Base-by-base conservation (phyloP, 768 basidiomycete genomes). In the Termitomyces sp. region DNA sequence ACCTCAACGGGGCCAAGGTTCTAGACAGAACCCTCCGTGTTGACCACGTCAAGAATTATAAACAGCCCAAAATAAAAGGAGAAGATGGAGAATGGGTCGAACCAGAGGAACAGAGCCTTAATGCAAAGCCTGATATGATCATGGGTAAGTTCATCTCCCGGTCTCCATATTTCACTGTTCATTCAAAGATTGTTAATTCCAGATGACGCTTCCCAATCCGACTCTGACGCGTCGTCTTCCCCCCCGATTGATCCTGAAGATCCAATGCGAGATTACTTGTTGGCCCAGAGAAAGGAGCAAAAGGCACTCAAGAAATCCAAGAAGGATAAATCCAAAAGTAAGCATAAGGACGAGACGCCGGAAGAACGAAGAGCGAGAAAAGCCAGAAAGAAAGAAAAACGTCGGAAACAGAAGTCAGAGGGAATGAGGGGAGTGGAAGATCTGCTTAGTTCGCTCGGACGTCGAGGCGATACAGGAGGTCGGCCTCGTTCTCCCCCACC, bases 201-300 rank as follows among this genome's bases (percentile, higher is more conserved):
- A 84, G 90, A 81, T 39, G 84, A 77, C 22, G 83, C 73, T 45
- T 81, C 72, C 1, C 82, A 72, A 3, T 86, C 89, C 6, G 89
- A 90, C 38, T 88, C 88, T 4, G 88, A 89, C 2, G 87, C 77
- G 16, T 82, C 83, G 2, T 82, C 87, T 18, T 81, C 77, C 18
- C 82, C 87, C 32, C 80, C 84, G 9, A 90, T 97, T 59, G 96
- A 98, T 72, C 92, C 92, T 1, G 96, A 98, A 71, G 97, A 99
- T 74, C 97, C 97, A 1, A 98, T 99, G 97, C 86, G 89, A 33
- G 96, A 95, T 63, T 98, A 92, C 71, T 79, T 99, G 38, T 75
- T 95, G 42, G 82, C 86, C 1, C 84, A 96, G 71, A 82, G 84
- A 67, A 84, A 77, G 66, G 91, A 93, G 69, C 84, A 85, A 69